A percentile compares a stretch with the other conserved stretches of the same genome.
Evolutionary conservation across 768 basidiomycete genomes (phyloP).

Genomic region (Suillus weaverae): DNA sequence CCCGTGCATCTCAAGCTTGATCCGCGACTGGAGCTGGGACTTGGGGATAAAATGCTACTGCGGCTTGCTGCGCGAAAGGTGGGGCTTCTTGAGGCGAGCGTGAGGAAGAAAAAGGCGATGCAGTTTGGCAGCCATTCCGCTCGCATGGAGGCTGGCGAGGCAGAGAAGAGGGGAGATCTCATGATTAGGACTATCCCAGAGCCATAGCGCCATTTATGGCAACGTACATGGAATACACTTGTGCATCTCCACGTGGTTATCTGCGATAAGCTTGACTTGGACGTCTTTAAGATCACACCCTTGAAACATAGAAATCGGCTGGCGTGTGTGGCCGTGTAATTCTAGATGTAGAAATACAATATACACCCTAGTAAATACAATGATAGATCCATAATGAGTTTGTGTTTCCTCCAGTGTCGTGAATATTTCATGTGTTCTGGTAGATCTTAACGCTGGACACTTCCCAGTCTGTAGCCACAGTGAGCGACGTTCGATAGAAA

Average conservation of each 20-base stretch:
- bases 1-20: constrained; percentile 86
- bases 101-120: constrained; percentile 90
- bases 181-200: constrained; percentile 15
- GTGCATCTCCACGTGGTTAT: background rate
- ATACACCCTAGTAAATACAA: background rate
- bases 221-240: background rate
- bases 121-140: constrained; percentile 93
- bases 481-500: constrained; percentile 7
- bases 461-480: constrained; percentile 67
- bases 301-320: background rate
- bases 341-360: background rate
- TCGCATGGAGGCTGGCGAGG: constrained; percentile 68
- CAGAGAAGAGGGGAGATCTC: constrained; percentile 51
- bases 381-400: background rate
- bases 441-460: constrained; percentile 75
- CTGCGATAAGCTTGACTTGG: background rate
- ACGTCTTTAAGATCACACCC: background rate
- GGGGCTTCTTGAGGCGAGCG: constrained; percentile 75
- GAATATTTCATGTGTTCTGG: constrained; percentile 38
- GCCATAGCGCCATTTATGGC: background rate
- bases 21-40: constrained; percentile 66
- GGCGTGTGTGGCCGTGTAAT: background rate
- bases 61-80: constrained; percentile 67
- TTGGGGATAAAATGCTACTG: constrained; percentile 89
- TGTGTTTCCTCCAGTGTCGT: background rate